Conservation (phyloP, 495 filamentous ascomycete genomes). For the Lindgomyces ingoldianus region DNA sequence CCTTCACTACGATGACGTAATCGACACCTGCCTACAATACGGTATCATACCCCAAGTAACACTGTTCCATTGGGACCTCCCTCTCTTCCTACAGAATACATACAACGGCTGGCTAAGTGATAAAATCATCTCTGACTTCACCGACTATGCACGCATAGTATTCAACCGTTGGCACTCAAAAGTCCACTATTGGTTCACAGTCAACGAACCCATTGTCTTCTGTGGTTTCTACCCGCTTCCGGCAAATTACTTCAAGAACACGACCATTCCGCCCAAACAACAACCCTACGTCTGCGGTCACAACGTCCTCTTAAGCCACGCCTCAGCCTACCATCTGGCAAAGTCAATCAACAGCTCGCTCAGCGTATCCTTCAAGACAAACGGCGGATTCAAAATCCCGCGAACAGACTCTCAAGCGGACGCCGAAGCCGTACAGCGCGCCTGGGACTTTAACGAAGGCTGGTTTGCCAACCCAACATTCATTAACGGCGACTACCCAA, state of each 20-base stretch:
- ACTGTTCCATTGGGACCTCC: slow-evolving; percentile 39
- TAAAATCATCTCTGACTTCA: slow-evolving; percentile 37
- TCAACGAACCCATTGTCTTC: slow-evolving; percentile 48
- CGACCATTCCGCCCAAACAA: slow-evolving; percentile 39
- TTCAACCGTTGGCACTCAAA: slow-evolving; percentile 34
- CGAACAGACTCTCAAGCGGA: slow-evolving; percentile 36
- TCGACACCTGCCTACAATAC: slow-evolving; percentile 39
- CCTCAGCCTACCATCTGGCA: slow-evolving; percentile 43
- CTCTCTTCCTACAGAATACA: slow-evolving; percentile 39
- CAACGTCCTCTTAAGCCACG: slow-evolving; percentile 44
- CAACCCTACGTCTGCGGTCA: slow-evolving; percentile 47
- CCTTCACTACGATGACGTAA: slow-evolving; percentile 40
- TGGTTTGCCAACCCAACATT: slow-evolving; percentile 42
- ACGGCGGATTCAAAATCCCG: slow-evolving; percentile 47
- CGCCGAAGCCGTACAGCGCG: slow-evolving; percentile 28
- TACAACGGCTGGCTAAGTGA: slow-evolving; percentile 42
- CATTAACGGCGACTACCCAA: slow-evolving; percentile 41
- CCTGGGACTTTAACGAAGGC: slow-evolving; percentile 45
- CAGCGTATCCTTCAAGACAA: slow-evolving; percentile 43
- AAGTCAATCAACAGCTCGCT: slow-evolving; percentile 43
- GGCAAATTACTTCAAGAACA: slow-evolving; percentile 43
- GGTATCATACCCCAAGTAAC: slow-evolving; percentile 37
- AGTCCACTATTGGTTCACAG: slow-evolving; percentile 44
- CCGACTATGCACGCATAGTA: slow-evolving; percentile 34
- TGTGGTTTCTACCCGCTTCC: slow-evolving; percentile 45